These are phyloP conservation scores for Hortiboletus campestris DNA, from an alignment of 768 basidiomycete species.

Conservation along the genomic window DNA sequence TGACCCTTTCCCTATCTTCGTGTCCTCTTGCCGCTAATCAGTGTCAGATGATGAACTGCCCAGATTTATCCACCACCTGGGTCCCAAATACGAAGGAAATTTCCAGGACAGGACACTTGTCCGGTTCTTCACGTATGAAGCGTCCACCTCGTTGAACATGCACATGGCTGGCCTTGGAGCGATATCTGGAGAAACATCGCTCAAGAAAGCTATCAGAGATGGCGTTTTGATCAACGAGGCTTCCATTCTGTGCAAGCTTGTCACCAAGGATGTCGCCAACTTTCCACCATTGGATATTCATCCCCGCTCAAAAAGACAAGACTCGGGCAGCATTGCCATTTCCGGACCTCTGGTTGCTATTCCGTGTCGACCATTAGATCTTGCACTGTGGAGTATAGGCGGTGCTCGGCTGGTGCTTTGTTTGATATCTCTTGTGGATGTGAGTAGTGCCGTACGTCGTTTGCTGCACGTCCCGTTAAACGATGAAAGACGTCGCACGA, in stretches of 20 bases:
- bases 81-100: slow-evolving; percentile 72
- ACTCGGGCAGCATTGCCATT: not conserved
- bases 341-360: slow-evolving; percentile 60
- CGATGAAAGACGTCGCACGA: slow-evolving; percentile 66
- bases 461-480: not conserved
- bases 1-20: slow-evolving; percentile 21
- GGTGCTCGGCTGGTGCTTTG: slow-evolving; percentile 73
- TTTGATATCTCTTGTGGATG: slow-evolving; percentile 74
- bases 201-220: slow-evolving; percentile 41
- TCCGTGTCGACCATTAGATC: slow-evolving; percentile 65
- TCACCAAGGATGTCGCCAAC: slow-evolving; percentile 20
- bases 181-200: slow-evolving; percentile 36
- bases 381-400: slow-evolving; percentile 78
- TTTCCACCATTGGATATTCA: slow-evolving; percentile 14
- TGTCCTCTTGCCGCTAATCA: slow-evolving; percentile 13
- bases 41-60: slow-evolving; percentile 63
- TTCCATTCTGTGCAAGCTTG: slow-evolving; percentile 42
- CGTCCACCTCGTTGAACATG: slow-evolving; percentile 81
- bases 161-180: slow-evolving; percentile 55
- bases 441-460: slow-evolving; percentile 29
- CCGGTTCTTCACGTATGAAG: slow-evolving; percentile 82
- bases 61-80: slow-evolving; percentile 76
- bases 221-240: slow-evolving; percentile 40
- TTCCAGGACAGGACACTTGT: slow-evolving; percentile 71
- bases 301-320: not conserved